These are phyloP conservation scores for Kwoniella sp. DNA, from an alignment of 768 basidiomycete species.

Conservation along the genomic window DNA sequence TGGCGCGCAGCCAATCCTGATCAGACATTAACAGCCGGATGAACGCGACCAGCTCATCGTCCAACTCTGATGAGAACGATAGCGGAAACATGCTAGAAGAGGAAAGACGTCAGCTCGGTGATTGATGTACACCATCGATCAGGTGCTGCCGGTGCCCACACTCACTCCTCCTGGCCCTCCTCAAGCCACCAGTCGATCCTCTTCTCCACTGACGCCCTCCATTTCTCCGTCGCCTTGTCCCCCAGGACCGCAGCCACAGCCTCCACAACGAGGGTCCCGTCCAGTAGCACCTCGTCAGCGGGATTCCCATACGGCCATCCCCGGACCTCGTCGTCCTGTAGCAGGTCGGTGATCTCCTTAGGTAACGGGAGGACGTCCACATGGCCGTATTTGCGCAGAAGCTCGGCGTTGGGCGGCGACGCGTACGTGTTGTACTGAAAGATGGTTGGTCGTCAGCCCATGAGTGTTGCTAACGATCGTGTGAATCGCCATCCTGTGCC, in stretches of 20 bases:
- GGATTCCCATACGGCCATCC: conserved; percentile 45
- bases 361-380: conserved; percentile 64
- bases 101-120: not conserved
- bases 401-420: conserved; percentile 83
- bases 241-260: conserved; percentile 7
- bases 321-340: conserved; percentile 15
- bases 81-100: conserved; percentile 28
- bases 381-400: conserved; percentile 91
- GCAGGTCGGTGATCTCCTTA: conserved; percentile 6
- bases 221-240: conserved; percentile 20
- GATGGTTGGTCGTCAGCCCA: not conserved
- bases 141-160: not conserved
- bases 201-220: conserved; percentile 51
- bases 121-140: not conserved
- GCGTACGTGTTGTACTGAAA: conserved; percentile 90
- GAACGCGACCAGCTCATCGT: conserved; percentile 24
- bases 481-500: too few relatives aligned
- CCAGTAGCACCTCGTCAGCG: conserved; percentile 45
- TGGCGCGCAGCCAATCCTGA: conserved; percentile 22
- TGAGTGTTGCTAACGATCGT: not conserved
- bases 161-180: conserved; percentile 43
- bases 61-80: conserved; percentile 10
- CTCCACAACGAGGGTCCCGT: conserved; percentile 31
- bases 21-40: conserved; percentile 25
- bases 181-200: conserved; percentile 94